Evolutionary conservation across 306 rosid species (phyloP).

Genomic region (Cicer chorassanicum): DNA sequence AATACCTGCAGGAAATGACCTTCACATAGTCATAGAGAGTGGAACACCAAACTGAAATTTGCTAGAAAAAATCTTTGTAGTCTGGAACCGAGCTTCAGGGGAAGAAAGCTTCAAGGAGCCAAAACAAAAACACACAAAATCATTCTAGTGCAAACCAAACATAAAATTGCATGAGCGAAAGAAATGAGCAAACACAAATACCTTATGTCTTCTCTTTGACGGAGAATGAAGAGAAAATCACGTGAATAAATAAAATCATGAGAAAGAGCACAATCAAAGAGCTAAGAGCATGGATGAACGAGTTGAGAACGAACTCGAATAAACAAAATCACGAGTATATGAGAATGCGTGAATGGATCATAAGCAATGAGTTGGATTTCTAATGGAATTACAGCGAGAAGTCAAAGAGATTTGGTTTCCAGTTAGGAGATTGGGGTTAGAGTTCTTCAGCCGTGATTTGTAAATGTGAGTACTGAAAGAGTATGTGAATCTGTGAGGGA

Average conservation of each 20-base stretch:
- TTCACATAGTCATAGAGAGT: not conserved
- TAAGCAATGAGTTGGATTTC: not conserved
- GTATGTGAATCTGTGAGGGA: not conserved
- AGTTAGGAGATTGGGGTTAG: not conserved
- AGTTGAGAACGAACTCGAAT: not conserved
- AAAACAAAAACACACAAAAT: not conserved
- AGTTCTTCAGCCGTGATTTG: not conserved
- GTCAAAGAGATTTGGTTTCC: not conserved
- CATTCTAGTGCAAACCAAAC: not conserved
- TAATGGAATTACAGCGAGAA: not conserved
- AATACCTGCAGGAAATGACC: slow-evolving; percentile 8
- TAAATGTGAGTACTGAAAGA: not conserved
- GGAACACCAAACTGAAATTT: not conserved
- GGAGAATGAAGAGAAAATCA: not conserved
- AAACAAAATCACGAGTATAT: not conserved
- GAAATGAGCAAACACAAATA: slow-evolving; percentile 10
- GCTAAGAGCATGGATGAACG: slow-evolving; percentile 6
- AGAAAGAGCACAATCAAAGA: not conserved
- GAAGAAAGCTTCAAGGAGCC: slow-evolving; percentile 18
- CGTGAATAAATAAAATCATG: not conserved
- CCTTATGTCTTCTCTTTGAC: not conserved
- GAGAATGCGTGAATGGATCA: not conserved
- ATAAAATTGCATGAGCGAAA: not conserved
- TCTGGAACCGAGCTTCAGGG: slow-evolving; percentile 1
- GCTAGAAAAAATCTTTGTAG: not conserved